Evolutionary conservation across 345 rosid species (phyloP).

Genomic region (Dovyalis caffra): DNA sequence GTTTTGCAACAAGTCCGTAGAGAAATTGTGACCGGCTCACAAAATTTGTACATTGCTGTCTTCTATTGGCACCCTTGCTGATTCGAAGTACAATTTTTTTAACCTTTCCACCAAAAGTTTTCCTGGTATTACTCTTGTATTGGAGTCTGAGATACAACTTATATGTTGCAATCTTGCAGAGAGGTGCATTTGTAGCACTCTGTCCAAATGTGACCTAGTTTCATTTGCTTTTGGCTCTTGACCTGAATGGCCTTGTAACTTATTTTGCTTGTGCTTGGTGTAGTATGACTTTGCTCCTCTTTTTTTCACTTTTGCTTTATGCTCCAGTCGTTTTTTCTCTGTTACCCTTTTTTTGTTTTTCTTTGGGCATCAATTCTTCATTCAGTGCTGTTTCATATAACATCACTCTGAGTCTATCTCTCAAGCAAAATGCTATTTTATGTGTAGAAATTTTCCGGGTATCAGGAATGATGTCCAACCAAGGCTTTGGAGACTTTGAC

Average conservation of each 20-base stretch:
- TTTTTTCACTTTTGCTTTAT: background rate
- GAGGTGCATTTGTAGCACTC: background rate
- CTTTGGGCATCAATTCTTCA: background rate
- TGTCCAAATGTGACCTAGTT: background rate
- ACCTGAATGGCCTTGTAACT: background rate
- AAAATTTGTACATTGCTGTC: background rate
- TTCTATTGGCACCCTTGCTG: background rate
- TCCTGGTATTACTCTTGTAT: background rate
- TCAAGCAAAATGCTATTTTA: constrained; percentile 18
- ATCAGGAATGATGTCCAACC: constrained; percentile 80
- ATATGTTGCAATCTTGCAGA: background rate
- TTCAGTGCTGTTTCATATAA: constrained; percentile 2
- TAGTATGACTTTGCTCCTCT: background rate
- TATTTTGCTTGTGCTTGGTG: background rate
- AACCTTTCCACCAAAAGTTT: background rate
- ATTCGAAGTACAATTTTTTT: background rate
- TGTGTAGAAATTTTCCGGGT: constrained; percentile 81
- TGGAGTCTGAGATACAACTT: background rate
- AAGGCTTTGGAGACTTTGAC: constrained; percentile 82
- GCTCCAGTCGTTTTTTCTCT: background rate
- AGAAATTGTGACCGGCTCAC: background rate
- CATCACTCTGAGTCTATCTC: constrained; percentile 4
- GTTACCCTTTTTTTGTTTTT: background rate
- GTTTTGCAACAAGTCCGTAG: background rate
- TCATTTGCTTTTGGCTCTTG: background rate